A percentile compares a stretch with the other conserved stretches of the same genome.
phyloP scores from a whole-genome alignment of 495 filamentous ascomycete genomes.

The Neurospora sp. region DNA sequence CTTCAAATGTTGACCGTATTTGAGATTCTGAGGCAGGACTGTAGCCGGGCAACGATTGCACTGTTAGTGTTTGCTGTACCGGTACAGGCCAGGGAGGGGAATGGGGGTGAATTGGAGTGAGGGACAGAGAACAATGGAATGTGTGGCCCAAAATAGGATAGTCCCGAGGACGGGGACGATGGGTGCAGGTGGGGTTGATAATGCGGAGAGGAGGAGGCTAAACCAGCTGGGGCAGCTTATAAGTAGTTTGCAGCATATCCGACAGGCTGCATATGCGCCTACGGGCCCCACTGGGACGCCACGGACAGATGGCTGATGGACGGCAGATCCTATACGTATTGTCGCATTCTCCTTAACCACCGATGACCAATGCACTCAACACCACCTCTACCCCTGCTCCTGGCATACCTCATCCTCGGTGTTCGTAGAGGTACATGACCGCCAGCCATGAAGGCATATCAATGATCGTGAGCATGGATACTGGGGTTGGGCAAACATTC shows the following conservation, averaged over 20 bases:
- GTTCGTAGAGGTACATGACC: not conserved
- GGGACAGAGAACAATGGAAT: constrained; percentile 2
- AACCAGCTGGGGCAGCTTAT: constrained; percentile 13
- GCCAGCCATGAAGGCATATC: not conserved
- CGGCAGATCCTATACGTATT: not conserved
- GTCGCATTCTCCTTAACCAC: not conserved
- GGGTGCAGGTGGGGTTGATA: constrained; percentile 1
- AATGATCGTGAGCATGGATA: not conserved
- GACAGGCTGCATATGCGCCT: constrained; percentile 2
- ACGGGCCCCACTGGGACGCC: not conserved
- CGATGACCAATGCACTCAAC: not conserved
- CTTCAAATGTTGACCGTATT: not conserved
- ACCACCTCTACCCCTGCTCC: not conserved
- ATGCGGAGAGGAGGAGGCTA: constrained; percentile 8
- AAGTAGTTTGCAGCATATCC: constrained; percentile 6
- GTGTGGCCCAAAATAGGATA: constrained; percentile 3
- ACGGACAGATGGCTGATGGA: not conserved
- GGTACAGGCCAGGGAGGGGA: not conserved
- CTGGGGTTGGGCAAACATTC: not conserved
- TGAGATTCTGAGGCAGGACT: not conserved
- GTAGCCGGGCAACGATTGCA: not conserved
- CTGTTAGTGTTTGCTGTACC: not conserved
- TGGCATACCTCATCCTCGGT: not conserved
- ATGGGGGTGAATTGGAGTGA: not conserved
- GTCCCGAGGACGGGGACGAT: constrained; percentile 1